phyloP scores from a whole-genome alignment of 495 filamentous ascomycete genomes.

The Penicillium roqueforti region DNA sequence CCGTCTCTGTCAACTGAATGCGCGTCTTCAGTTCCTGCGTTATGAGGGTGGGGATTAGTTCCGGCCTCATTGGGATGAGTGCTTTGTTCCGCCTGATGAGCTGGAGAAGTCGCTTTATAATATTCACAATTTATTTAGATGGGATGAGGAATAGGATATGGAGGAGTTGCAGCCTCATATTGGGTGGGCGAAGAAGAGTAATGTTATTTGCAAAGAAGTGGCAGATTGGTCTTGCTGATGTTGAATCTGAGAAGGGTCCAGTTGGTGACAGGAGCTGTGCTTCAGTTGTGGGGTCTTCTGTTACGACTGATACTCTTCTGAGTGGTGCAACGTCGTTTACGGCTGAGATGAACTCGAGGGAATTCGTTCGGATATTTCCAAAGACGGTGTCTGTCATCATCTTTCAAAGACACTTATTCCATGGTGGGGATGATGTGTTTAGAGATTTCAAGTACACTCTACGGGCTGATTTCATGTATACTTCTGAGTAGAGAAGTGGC shows the following conservation, averaged over 20 bases:
- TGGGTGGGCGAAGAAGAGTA: constrained; percentile 14
- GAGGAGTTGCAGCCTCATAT: constrained; percentile 27
- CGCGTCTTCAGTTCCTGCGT: constrained; percentile 74
- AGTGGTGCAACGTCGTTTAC: constrained; percentile 67
- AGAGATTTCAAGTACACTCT: constrained; percentile 73
- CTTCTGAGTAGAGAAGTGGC: not conserved
- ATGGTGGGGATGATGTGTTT: constrained; percentile 70
- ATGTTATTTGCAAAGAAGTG: constrained; percentile 13
- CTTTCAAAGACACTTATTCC: constrained; percentile 65
- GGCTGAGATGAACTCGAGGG: constrained; percentile 32
- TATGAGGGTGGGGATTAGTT: constrained; percentile 78
- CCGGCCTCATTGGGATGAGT: constrained; percentile 69
- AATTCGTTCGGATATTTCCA: constrained; percentile 59
- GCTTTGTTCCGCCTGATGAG: constrained; percentile 57
- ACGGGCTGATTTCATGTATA: constrained; percentile 74
- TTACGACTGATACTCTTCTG: constrained; percentile 14
- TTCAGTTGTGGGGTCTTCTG: not conserved
- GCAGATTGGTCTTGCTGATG: constrained; percentile 11
- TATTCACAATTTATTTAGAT: constrained; percentile 78
- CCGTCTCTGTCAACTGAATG: constrained; percentile 61
- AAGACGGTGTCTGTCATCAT: constrained; percentile 68
- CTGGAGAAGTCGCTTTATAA: constrained; percentile 65
- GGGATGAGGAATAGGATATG: constrained; percentile 48
- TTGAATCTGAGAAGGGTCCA: not conserved
- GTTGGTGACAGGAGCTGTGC: not conserved